phyloP scores from a whole-genome alignment of 371 early-diverging fungal genomes.

The Apophysomyces variabilis region DNA sequence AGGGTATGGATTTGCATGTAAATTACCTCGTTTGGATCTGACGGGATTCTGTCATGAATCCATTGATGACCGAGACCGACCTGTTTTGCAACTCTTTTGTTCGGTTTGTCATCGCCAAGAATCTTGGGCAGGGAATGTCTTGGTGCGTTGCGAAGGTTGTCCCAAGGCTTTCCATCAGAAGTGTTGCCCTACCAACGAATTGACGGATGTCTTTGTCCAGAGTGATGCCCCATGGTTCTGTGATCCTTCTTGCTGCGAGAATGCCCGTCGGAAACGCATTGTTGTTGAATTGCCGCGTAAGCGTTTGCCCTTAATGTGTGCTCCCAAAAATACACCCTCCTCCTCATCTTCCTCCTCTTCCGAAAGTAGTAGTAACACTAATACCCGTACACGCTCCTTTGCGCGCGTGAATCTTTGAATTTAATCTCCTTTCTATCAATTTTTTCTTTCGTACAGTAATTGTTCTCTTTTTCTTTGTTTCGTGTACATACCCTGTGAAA shows the following conservation, averaged over 20 bases:
- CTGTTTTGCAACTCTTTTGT: conserved; percentile 89
- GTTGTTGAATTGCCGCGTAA: conserved; percentile 71
- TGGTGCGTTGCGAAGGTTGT: conserved; percentile 88
- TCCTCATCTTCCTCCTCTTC: neutral
- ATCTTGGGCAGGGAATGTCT: conserved; percentile 65
- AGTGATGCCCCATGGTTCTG: conserved; percentile 73
- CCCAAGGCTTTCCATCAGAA: conserved; percentile 82
- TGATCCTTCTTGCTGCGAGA: conserved; percentile 70
- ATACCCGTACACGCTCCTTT: conserved; percentile 4
- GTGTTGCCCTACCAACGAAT: conserved; percentile 50
- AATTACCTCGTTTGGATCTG: conserved; percentile 84
- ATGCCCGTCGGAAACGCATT: conserved; percentile 60
- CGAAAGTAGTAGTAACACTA: neutral
- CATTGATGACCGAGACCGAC: conserved; percentile 77
- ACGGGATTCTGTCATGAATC: conserved; percentile 76
- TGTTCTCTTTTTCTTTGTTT: neutral
- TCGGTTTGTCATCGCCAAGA: conserved; percentile 77
- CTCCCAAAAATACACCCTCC: conserved; percentile 35
- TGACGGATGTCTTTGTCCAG: conserved; percentile 54
- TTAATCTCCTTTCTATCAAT: conserved; percentile 12
- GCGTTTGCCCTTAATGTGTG: conserved; percentile 71
- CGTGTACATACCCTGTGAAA: neutral
- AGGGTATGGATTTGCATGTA: conserved; percentile 92
- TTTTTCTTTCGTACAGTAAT: conserved; percentile 1
- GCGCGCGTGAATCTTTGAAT: conserved; percentile 13